Percentiles rank a stretch among this genome's conserved stretches.
These are phyloP conservation scores for Elsinoe necatrix DNA, from an alignment of 2,329 filamentous ascomycete genomes.

Conservation along the genomic window DNA sequence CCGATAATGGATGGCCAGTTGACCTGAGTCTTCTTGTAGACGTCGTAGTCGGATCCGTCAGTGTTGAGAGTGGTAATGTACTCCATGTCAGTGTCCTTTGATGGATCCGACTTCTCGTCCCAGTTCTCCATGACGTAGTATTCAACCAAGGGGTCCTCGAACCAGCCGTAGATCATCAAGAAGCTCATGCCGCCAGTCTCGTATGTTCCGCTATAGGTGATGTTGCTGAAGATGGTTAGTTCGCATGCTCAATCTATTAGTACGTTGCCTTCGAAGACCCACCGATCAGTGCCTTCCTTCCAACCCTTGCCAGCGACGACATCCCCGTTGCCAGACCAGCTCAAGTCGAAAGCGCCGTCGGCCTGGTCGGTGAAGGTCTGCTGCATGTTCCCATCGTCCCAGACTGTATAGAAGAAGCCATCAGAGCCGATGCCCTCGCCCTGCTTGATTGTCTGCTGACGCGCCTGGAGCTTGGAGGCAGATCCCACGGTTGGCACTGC, in stretches of 20 bases:
- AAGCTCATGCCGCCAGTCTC: constrained; percentile 28
- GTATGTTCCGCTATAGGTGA: constrained; percentile 28
- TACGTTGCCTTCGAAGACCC: not conserved
- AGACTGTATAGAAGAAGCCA: constrained; percentile 15
- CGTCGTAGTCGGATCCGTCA: constrained; percentile 33
- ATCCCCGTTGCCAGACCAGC: constrained; percentile 14
- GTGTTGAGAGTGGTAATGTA: constrained; percentile 35
- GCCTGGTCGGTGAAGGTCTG: constrained; percentile 14
- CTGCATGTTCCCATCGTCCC: constrained; percentile 13
- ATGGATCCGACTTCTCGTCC: constrained; percentile 26
- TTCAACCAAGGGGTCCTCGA: constrained; percentile 44
- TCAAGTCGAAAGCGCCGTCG: constrained; percentile 10
- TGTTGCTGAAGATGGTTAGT: not conserved
- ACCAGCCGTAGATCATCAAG: constrained; percentile 39
- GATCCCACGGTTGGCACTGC: not conserved
- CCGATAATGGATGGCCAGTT: constrained; percentile 36
- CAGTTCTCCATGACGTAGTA: constrained; percentile 49
- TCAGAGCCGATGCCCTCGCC: constrained; percentile 12
- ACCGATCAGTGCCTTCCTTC: constrained; percentile 14
- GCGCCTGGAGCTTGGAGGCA: not conserved
- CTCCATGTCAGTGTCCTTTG: constrained; percentile 27
- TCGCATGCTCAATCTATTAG: not conserved
- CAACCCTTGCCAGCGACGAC: constrained; percentile 16
- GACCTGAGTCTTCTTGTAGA: constrained; percentile 31
- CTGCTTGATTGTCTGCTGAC: not conserved